These are phyloP conservation scores for Medicago arabica DNA, from an alignment of 306 rosid species.

Conservation along the genomic window DNA sequence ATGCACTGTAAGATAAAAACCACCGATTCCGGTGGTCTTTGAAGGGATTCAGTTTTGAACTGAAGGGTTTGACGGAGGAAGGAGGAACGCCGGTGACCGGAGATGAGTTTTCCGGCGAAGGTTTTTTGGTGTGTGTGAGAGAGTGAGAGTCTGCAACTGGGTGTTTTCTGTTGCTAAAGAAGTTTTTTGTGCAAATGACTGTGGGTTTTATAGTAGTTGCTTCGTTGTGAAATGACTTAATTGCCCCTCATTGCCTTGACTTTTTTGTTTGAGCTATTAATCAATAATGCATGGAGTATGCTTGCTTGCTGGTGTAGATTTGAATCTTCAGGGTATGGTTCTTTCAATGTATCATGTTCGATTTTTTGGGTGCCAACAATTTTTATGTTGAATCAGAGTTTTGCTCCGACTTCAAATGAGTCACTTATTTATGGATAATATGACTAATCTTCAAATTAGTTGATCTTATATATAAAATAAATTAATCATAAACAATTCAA, in stretches of 20 bases:
- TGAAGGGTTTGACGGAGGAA: slow-evolving; percentile 1
- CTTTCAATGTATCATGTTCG: no score
- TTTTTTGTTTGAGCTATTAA: not conserved
- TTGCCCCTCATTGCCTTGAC: slow-evolving; percentile 35
- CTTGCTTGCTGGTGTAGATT: no score
- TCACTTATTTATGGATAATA: no score
- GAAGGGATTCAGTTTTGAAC: slow-evolving; percentile 39
- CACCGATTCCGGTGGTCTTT: slow-evolving; percentile 43
- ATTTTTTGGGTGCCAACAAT: no score
- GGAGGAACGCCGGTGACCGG: slow-evolving; percentile 37
- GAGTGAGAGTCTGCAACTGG: slow-evolving; percentile 23
- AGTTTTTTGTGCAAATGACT: slow-evolving; percentile 45
- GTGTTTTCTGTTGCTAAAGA: slow-evolving; percentile 66
- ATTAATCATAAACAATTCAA: no score
- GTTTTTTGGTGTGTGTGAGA: not conserved
- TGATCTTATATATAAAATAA: no score
- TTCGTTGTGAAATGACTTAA: slow-evolving; percentile 1
- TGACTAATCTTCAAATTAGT: no score
- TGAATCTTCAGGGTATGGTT: no score
- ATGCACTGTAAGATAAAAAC: slow-evolving; percentile 56
- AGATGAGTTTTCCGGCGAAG: slow-evolving; percentile 43
- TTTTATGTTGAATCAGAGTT: no score
- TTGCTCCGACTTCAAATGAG: no score
- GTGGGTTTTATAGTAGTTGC: slow-evolving; percentile 47
- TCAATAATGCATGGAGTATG: no score